phyloP scores from a whole-genome alignment of 1,284 basidiomycete species.

The Ustilago lituana region DNA sequence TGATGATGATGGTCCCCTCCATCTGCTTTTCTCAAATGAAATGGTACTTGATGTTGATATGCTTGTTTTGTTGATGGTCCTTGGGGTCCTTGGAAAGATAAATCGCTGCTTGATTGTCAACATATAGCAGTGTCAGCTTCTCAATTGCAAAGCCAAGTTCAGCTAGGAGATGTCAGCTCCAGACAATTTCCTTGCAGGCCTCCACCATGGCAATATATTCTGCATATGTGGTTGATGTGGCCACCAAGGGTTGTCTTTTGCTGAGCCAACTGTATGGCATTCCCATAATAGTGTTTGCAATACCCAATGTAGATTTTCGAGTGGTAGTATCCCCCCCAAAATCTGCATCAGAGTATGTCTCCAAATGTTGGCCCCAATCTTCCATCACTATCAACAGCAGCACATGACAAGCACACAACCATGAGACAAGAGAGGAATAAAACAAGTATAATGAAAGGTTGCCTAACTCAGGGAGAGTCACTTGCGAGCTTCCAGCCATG shows the following conservation, averaged over 20 bases:
- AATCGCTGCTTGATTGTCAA: background rate
- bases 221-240: background rate
- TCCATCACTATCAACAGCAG: no score
- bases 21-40: background rate
- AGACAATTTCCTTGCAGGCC: background rate
- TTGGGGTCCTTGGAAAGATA: background rate
- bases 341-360: background rate
- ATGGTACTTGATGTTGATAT: slow-evolving; percentile 1
- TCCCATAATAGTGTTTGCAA: background rate
- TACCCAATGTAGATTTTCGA: background rate
- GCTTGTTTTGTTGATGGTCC: background rate
- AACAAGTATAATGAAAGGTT: no score
- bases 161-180: background rate
- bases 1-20: background rate
- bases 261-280: background rate
- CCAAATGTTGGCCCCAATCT: background rate
- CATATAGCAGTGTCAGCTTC: background rate
- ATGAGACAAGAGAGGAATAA: no score
- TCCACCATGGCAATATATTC: background rate
- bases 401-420: no score
- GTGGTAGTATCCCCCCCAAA: background rate
- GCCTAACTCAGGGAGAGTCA: no score
- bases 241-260: background rate
- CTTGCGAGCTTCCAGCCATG: no score
- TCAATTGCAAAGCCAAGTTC: background rate